phyloP scores from a whole-genome alignment of 345 rosid genomes.

The Populus tremula region DNA sequence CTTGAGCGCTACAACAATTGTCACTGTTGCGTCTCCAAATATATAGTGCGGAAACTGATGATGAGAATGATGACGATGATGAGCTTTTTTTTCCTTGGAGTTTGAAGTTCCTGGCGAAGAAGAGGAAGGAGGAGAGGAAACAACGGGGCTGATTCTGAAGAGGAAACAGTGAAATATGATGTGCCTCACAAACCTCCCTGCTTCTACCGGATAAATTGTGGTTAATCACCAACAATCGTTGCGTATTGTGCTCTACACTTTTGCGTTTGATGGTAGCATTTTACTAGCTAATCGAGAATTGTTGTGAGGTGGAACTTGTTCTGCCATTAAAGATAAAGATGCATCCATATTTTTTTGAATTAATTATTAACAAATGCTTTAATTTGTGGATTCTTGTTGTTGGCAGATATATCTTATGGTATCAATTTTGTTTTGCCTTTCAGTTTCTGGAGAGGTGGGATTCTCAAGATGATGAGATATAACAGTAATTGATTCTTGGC shows the following conservation, averaged over 20 bases:
- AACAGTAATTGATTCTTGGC: too few relatives aligned
- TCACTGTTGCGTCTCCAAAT: conserved; percentile 36
- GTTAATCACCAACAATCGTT: background rate
- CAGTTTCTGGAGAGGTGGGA: background rate
- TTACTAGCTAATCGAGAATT: background rate
- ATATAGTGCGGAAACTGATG: conserved; percentile 28
- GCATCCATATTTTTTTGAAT: background rate
- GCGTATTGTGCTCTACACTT: background rate
- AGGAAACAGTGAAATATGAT: background rate
- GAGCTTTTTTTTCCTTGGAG: conserved; percentile 85
- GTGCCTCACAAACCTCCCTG: background rate
- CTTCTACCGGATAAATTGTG: background rate
- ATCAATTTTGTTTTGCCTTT: background rate
- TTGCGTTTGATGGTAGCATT: background rate
- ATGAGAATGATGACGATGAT: conserved; percentile 49
- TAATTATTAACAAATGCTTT: background rate
- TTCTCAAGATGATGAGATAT: too few relatives aligned
- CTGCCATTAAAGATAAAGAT: background rate
- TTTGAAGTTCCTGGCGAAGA: conserved; percentile 61
- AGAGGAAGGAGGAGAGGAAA: conserved; percentile 24
- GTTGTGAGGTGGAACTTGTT: background rate
- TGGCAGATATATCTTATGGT: background rate
- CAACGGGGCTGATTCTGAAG: conserved; percentile 22
- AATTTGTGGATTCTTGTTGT: background rate
- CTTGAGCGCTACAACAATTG: conserved; percentile 43